phyloP scores from a whole-genome alignment of 441 rosid species.

The Erysimum cheiri region DNA sequence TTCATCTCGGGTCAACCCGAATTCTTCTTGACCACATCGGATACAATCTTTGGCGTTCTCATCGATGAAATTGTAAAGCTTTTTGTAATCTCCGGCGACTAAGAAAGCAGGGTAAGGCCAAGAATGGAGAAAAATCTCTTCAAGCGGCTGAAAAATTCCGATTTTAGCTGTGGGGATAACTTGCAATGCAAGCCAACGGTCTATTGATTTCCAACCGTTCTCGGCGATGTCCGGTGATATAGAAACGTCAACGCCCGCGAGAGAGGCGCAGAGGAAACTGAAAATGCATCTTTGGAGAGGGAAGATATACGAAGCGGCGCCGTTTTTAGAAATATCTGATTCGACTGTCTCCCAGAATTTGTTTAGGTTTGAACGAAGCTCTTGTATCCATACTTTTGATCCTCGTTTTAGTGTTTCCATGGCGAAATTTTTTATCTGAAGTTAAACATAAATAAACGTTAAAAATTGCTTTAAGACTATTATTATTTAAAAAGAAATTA shows the following conservation, averaged over 20 bases:
- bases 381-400: constrained; percentile 65
- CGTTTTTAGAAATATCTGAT: constrained; percentile 49
- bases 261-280: constrained; percentile 59
- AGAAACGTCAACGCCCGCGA: constrained; percentile 69
- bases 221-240: constrained; percentile 51
- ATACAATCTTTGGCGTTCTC: constrained; percentile 60
- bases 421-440: constrained; percentile 59
- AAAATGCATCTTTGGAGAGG: constrained; percentile 65
- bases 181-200: constrained; percentile 72
- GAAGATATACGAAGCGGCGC: constrained; percentile 45
- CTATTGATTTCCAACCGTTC: constrained; percentile 54
- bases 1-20: constrained; percentile 66
- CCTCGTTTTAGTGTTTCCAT: constrained; percentile 68
- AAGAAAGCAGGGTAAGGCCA: constrained; percentile 70
- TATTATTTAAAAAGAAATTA: too few relatives aligned
- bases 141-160: constrained; percentile 63
- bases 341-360: constrained; percentile 62
- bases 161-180: constrained; percentile 61
- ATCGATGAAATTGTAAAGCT: constrained; percentile 58
- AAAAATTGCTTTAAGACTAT: too few relatives aligned
- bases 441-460: not conserved
- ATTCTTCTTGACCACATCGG: constrained; percentile 58
- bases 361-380: constrained; percentile 57
- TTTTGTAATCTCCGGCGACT: constrained; percentile 59
- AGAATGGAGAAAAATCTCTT: constrained; percentile 80